These are phyloP conservation scores for Apiospora koreana DNA, from an alignment of 2,329 filamentous ascomycete species.

Conservation along the genomic window DNA sequence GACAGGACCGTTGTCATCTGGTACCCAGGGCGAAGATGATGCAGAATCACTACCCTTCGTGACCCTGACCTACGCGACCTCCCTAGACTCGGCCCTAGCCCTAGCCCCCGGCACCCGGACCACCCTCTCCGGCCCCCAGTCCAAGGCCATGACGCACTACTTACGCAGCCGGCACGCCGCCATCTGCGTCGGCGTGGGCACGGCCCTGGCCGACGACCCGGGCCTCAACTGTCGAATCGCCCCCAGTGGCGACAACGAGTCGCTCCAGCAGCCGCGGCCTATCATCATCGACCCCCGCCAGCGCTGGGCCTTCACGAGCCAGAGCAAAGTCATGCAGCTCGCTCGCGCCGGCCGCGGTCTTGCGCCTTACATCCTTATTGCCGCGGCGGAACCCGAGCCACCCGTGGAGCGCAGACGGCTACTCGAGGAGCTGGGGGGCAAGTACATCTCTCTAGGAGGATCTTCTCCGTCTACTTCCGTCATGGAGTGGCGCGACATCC, in stretches of 20 bases:
- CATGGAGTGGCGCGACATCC: constrained; percentile 61
- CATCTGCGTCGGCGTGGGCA: constrained; percentile 69
- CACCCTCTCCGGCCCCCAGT: constrained; percentile 75
- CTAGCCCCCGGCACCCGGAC: constrained; percentile 78
- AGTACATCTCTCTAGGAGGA: constrained; percentile 44
- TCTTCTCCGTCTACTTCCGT: not conserved
- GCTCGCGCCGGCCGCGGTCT: constrained; percentile 66
- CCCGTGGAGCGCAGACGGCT: constrained; percentile 43
- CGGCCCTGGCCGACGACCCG: constrained; percentile 11
- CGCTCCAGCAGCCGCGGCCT: constrained; percentile 70
- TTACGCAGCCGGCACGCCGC: constrained; percentile 80
- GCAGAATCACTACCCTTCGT: constrained; percentile 35
- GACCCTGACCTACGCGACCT: constrained; percentile 88
- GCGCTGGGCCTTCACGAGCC: constrained; percentile 66
- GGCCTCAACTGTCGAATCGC: constrained; percentile 11
- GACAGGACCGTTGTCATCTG: not conserved
- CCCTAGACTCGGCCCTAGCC: constrained; percentile 79
- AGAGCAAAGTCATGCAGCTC: constrained; percentile 68
- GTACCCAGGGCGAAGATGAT: not conserved
- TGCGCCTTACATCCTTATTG: constrained; percentile 68
- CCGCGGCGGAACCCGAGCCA: constrained; percentile 46
- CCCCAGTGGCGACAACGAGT: not conserved
- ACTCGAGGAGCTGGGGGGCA: constrained; percentile 53
- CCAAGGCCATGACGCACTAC: constrained; percentile 92
- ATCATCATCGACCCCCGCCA: constrained; percentile 77